phyloP scores from a whole-genome alignment of 345 rosid species.

The Bruguiera gymnorhiza region DNA sequence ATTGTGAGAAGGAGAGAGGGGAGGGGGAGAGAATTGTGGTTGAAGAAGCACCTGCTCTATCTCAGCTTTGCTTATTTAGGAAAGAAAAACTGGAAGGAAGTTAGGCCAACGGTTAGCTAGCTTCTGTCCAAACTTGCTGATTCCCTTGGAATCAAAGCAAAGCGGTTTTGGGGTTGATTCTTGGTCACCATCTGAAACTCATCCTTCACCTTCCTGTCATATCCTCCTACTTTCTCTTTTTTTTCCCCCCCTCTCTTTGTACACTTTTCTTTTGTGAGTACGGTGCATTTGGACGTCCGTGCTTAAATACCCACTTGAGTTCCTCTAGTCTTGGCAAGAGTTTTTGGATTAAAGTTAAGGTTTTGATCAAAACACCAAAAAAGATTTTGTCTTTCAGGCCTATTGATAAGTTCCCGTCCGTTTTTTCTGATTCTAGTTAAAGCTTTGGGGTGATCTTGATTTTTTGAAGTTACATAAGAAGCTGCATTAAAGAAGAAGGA shows the following conservation, averaged over 20 bases:
- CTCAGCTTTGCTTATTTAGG: constrained; percentile 39
- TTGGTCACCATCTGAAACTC: constrained; percentile 88
- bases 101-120: constrained; percentile 65
- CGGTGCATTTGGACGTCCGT: constrained; percentile 8
- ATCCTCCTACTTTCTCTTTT: constrained; percentile 22
- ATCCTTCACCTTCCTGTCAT: constrained; percentile 74
- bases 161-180: constrained; percentile 44
- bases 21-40: constrained; percentile 10
- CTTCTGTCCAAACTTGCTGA: constrained; percentile 34
- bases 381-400: not conserved
- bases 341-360: not conserved
- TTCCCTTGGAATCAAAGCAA: constrained; percentile 67
- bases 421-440: not conserved
- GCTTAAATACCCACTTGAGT: constrained; percentile 25
- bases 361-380: not conserved
- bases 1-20: not conserved
- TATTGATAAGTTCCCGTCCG: not conserved
- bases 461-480: constrained; percentile 4
- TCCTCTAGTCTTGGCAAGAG: constrained; percentile 10
- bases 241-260: not conserved
- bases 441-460: constrained; percentile 1
- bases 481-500: not conserved
- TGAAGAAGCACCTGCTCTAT: constrained; percentile 36
- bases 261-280: constrained; percentile 1
- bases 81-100: constrained; percentile 49